Evolutionary conservation across 257 asterid species (phyloP), one percentile per base, ranked within the genome.

Genomic region (Craterostigma plantagineum): DNA sequence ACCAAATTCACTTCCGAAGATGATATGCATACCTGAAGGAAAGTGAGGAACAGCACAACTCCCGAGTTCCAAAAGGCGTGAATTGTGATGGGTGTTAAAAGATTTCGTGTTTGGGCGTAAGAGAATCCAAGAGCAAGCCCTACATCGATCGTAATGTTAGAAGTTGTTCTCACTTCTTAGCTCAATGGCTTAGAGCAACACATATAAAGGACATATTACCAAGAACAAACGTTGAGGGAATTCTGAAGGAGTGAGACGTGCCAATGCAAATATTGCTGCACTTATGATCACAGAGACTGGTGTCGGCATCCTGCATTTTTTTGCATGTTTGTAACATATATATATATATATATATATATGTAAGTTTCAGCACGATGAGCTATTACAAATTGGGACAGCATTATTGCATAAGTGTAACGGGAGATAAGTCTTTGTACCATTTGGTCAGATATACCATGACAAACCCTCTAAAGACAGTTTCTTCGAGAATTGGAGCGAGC

Each of bases 401-500:
- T 40, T 4, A 11, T 12, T 14, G 16, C 9, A 8, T 3, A 11
- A 3, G 45, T 11, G 13, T 8, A 14, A 40, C 12, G 16, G 5
- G 13, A 14, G 1, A 8, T 3, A n/a, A n/a, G 15, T 9, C 11
- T n/a, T 2, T 40, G 33, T 76, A 79, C 98, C 98, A 90, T 58
- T 90, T 80, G 38, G 98, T 82, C 14, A 90, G 67, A 55, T 93
- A 67, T 52, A 82, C 95, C 98, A 90, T 72, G 51, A 90, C 62
- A 55, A 90, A 90, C 30, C 98, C 98, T 67, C 98, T 70, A 61
- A 90, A 82, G 58, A 87, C 74, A 11, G 84, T 90, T 66, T 90
- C 98, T 68, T 90, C 98, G 34, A 90, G 93, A 70, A 90, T 44
- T 34, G 98, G 98, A 47, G 98, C 98, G 53, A 90, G 93, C 45